Percentiles rank a stretch among this genome's conserved stretches.
phyloP scores from a whole-genome alignment of 305 asterid genomes.

The Fraxinus angustifolia region DNA sequence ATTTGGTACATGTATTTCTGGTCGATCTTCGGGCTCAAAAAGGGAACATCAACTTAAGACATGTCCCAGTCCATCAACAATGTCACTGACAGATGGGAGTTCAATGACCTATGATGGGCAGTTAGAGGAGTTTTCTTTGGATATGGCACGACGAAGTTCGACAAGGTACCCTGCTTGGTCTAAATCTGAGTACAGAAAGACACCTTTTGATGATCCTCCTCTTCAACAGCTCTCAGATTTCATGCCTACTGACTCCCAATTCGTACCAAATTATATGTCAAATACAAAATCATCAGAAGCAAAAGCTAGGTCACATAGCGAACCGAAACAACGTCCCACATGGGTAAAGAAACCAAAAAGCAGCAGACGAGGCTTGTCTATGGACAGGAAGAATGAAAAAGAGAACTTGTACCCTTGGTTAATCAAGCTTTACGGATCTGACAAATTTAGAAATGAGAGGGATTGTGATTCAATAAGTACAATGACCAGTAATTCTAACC shows the following conservation, averaged over 20 bases:
- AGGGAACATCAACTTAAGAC: constrained; percentile 33
- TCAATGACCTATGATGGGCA: constrained; percentile 41
- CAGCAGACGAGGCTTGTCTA: constrained; percentile 46
- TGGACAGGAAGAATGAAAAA: constrained; percentile 35
- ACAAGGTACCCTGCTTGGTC: constrained; percentile 30
- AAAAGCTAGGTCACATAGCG: constrained; percentile 71
- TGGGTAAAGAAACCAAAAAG: constrained; percentile 34
- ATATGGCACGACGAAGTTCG: constrained; percentile 28
- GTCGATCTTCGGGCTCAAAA: constrained; percentile 37
- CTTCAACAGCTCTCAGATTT: constrained; percentile 26
- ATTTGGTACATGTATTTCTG: constrained; percentile 26
- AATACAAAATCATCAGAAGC: constrained; percentile 65
- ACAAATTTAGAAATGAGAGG: constrained; percentile 31
- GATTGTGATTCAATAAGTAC: constrained; percentile 29
- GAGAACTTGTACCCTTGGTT: constrained; percentile 51
- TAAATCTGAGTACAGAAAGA: constrained; percentile 27
- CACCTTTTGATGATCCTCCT: constrained; percentile 23
- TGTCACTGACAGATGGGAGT: constrained; percentile 46
- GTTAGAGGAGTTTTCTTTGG: constrained; percentile 36
- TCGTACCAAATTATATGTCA: constrained; percentile 56
- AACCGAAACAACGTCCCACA: constrained; percentile 65
- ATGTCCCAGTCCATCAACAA: constrained; percentile 44
- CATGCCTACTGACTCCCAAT: constrained; percentile 25
- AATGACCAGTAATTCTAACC: constrained; percentile 29
- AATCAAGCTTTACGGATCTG: constrained; percentile 36